A percentile compares a stretch with the other conserved stretches of the same genome.
Conservation (phyloP, 1,284 basidiomycete genomes). For the Cutaneotrichosporon curvatum region DNA sequence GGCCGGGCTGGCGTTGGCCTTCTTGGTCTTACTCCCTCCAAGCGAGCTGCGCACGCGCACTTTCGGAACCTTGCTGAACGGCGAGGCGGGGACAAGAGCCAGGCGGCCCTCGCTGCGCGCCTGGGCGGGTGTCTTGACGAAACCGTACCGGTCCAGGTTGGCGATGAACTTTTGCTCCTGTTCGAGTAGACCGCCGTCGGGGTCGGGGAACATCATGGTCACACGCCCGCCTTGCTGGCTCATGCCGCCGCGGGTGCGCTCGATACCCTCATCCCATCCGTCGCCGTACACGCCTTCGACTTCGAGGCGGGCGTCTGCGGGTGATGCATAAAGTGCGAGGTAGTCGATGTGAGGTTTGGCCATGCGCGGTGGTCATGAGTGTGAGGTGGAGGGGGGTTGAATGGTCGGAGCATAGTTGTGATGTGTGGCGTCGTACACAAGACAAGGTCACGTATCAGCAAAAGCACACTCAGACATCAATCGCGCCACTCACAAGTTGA, state of each 20-base stretch:
- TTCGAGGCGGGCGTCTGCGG: slow-evolving; percentile 66
- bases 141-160: slow-evolving; percentile 71
- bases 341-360: neutral
- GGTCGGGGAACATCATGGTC: slow-evolving; percentile 52
- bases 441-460: neutral
- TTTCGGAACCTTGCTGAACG: slow-evolving; percentile 58
- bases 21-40: neutral
- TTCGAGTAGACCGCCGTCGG: slow-evolving; percentile 37
- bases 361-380: too few species aligned
- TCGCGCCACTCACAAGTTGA: slow-evolving; percentile 56
- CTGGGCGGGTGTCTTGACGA: slow-evolving; percentile 60
- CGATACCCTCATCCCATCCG: slow-evolving; percentile 82
- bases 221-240: slow-evolving; percentile 23
- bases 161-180: slow-evolving; percentile 62
- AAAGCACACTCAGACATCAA: too few species aligned
- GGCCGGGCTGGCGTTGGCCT: neutral
- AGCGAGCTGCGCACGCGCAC: slow-evolving; percentile 30
- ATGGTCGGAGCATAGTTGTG: neutral
- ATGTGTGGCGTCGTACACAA: neutral
- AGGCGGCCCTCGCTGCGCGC: slow-evolving; percentile 61
- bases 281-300: slow-evolving; percentile 79
- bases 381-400: too few species aligned
- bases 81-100: slow-evolving; percentile 57
- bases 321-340: neutral
- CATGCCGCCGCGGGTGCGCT: slow-evolving; percentile 80